Evolutionary conservation across 2,329 filamentous ascomycete genomes (phyloP), one percentile per base, ranked within the genome.

Genomic region (Neofusicoccum umdonicola): DNA sequence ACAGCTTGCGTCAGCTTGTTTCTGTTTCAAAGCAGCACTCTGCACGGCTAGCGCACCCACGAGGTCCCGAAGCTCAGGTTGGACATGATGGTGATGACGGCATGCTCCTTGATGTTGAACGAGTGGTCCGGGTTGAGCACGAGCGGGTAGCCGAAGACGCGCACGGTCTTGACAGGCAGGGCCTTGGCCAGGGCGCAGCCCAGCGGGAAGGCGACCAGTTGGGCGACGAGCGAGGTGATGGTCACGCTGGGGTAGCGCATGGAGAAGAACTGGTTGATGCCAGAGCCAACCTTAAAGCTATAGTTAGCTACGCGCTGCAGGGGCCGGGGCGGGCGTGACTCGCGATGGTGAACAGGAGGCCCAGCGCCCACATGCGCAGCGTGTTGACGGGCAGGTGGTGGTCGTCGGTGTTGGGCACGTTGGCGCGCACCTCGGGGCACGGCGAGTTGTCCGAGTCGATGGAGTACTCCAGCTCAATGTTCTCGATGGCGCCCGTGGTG

Each of bases 31-130:
- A 8, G 4, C 13, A 12, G 22, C 12, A 27, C 31, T 4, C 6
- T 31, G n/a, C 31, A 11, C 8, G 3, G 31, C 0, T 4, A 5
- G 50, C 52, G 92, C 84, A 39, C 91, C 88, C 62, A 64, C 2
- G 89, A 88, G 4, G 76, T 69, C 6, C 71, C 70, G 41, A 72
- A 73, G 19, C 71, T 70, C 41, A 72, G 71, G 72, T 87, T 87
- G 2, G 85, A 87, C 86, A 88, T 88, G 72, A 86, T 83, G 34
- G 87, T 85, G 68, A 87, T 86, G 48, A 87, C 77, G 61, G 86
- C 83, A 70, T 87, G 85, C 71, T 88, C 85, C 77, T 87, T 88
- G 73, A 82, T 83, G 74, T 87, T 88, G 76, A 87, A 88, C 12
- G 80, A 37, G 19, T 64, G 83, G 19, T 84, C 84, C 0, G 85